These are phyloP conservation scores for Pestalotiopsis sp. DNA, from an alignment of 2,329 filamentous ascomycete species.

Conservation along the genomic window DNA sequence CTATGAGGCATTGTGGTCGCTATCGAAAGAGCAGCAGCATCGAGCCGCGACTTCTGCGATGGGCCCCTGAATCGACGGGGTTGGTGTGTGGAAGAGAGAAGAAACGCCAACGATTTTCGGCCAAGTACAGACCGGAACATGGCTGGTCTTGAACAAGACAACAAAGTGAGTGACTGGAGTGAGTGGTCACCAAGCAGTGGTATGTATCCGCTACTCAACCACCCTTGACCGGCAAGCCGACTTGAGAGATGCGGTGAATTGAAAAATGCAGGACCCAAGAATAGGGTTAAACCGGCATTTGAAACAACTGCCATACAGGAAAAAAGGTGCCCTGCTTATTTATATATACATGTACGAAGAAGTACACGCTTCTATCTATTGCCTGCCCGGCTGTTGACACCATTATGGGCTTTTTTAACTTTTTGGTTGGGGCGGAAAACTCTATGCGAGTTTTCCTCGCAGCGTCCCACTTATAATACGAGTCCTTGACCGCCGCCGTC, in stretches of 20 bases:
- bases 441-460: not conserved
- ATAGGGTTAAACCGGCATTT: not conserved
- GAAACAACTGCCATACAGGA: not conserved
- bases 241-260: not conserved
- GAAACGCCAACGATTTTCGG: not conserved
- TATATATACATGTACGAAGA: not conserved
- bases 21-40: conserved; percentile 18
- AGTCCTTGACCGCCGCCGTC: conserved; percentile 2
- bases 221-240: not conserved
- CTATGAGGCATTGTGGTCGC: conserved; percentile 22
- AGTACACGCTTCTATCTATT: not conserved
- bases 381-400: not conserved
- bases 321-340: not conserved
- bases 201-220: too few relatives aligned
- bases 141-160: too few relatives aligned
- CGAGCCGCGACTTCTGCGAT: not conserved
- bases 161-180: too few relatives aligned
- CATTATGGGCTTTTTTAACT: too few relatives aligned
- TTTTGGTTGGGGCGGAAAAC: conserved; percentile 1
- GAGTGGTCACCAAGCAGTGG: too few relatives aligned
- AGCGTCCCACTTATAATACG: not conserved
- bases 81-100: not conserved
- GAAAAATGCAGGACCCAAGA: not conserved
- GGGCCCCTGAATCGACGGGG: not conserved
- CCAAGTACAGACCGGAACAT: not conserved